Evolutionary conservation across 768 basidiomycete genomes (phyloP).

Genomic region (Mycena rebaudengoi): DNA sequence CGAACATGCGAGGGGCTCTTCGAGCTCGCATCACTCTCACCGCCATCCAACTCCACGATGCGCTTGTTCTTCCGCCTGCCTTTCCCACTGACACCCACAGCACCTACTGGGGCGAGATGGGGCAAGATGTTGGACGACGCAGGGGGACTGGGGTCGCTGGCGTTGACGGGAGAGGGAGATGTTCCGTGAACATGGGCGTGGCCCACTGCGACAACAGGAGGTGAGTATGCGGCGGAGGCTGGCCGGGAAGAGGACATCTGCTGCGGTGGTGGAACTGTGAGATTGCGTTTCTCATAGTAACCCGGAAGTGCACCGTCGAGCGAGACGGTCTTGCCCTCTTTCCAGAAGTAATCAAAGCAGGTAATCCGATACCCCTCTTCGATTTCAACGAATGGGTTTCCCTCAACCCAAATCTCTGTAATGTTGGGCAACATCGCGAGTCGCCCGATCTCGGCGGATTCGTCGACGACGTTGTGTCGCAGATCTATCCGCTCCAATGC

Average conservation of each 20-base stretch:
- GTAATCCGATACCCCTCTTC: slow-evolving; percentile 79
- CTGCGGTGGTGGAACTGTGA: slow-evolving; percentile 57
- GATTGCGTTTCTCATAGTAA: slow-evolving; percentile 73
- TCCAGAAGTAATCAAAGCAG: slow-evolving; percentile 86
- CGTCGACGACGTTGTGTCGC: slow-evolving; percentile 79
- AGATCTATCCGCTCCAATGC: slow-evolving; percentile 89
- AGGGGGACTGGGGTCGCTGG: slow-evolving; percentile 38
- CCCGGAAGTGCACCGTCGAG: slow-evolving; percentile 79
- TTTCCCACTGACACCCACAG: slow-evolving; percentile 47
- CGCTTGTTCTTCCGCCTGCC: slow-evolving; percentile 74
- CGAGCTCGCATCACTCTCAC: slow-evolving; percentile 43
- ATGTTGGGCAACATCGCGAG: slow-evolving; percentile 84
- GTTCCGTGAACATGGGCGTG: slow-evolving; percentile 37
- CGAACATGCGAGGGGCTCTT: slow-evolving; percentile 40
- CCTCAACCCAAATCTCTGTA: slow-evolving; percentile 81
- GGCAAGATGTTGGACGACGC: slow-evolving; percentile 51
- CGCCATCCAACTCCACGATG: slow-evolving; percentile 80
- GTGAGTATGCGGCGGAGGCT: slow-evolving; percentile 60
- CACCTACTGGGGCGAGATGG: slow-evolving; percentile 44
- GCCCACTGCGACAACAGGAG: slow-evolving; percentile 68
- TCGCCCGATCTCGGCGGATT: slow-evolving; percentile 86
- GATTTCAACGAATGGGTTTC: slow-evolving; percentile 80
- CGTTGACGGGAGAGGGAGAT: slow-evolving; percentile 21
- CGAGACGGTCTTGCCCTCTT: slow-evolving; percentile 81
- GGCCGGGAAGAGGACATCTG: slow-evolving; percentile 62